phyloP scores from a whole-genome alignment of 345 rosid species.

The Bretschneidera sinensis region DNA sequence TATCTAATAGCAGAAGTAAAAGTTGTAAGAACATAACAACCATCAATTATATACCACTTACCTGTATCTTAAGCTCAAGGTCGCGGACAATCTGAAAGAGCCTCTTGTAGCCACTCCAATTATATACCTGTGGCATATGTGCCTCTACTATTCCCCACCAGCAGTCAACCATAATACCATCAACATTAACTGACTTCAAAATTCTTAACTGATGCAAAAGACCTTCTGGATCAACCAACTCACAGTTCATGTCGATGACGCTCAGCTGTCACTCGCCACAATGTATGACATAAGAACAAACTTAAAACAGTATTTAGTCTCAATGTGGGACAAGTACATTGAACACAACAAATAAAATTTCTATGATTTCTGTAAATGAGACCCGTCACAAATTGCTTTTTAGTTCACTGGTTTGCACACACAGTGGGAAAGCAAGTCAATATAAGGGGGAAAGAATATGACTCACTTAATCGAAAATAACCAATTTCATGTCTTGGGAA shows the following conservation, averaged over 20 bases:
- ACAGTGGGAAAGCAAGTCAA: no score
- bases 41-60: background rate
- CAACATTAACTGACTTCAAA: constrained; percentile 68
- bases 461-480: background rate
- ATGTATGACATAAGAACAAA: background rate
- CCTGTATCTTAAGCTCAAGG: constrained; percentile 82
- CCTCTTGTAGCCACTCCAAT: constrained; percentile 80
- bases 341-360: background rate
- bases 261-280: constrained; percentile 48
- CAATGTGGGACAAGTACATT: background rate
- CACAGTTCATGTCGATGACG: constrained; percentile 62
- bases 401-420: background rate
- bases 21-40: no score
- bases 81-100: constrained; percentile 78
- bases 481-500: background rate
- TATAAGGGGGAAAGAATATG: background rate
- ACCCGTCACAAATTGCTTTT: background rate
- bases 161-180: constrained; percentile 88
- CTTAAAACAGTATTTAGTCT: background rate
- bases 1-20: background rate
- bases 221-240: constrained; percentile 68
- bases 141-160: constrained; percentile 99
- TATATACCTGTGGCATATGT: constrained; percentile 64
- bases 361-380: background rate
- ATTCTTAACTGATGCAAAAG: constrained; percentile 54